A percentile compares a stretch with the other conserved stretches of the same genome.
phyloP scores from a whole-genome alignment of 78 protist genomes.

The Planoprotostelium fungivorum region DNA sequence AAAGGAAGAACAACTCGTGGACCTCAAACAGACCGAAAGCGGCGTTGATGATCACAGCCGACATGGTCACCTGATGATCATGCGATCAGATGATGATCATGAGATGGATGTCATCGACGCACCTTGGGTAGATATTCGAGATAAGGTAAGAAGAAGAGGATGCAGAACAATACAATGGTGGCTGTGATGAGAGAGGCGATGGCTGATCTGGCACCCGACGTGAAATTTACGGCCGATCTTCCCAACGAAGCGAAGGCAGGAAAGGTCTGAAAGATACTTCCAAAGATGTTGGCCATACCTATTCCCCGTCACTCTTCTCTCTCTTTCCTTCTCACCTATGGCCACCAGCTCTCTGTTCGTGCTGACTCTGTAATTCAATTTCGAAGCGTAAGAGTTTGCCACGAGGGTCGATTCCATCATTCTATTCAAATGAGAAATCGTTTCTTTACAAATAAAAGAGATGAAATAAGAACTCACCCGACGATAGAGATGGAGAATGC shows the following conservation, averaged over 20 bases:
- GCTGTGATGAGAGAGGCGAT: conserved; percentile 29
- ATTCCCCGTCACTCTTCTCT: neutral
- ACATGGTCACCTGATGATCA: conserved; percentile 23
- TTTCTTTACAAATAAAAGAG: conserved; percentile 15
- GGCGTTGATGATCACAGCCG: conserved; percentile 51
- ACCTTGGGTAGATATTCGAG: conserved; percentile 29
- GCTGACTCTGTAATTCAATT: conserved; percentile 39
- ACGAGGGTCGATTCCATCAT: conserved; percentile 62
- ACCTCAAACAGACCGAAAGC: conserved; percentile 52
- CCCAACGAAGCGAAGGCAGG: conserved; percentile 51
- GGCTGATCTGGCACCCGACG: conserved; percentile 41
- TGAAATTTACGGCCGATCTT: conserved; percentile 42
- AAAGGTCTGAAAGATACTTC: conserved; percentile 30
- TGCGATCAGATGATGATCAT: neutral
- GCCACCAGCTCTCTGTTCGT: conserved; percentile 59
- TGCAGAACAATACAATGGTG: conserved; percentile 18
- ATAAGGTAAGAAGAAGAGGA: conserved; percentile 36
- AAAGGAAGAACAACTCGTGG: conserved; percentile 44
- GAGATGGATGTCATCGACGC: neutral
- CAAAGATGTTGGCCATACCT: conserved; percentile 28
- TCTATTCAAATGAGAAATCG: conserved; percentile 33
- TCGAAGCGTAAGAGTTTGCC: conserved; percentile 39
- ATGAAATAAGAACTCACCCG: conserved; percentile 4
- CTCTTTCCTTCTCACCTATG: conserved; percentile 15
- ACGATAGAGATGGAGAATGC: neutral